Conservation (phyloP, 2,329 filamentous ascomycete species). For the Hypoxylon sp. region DNA sequence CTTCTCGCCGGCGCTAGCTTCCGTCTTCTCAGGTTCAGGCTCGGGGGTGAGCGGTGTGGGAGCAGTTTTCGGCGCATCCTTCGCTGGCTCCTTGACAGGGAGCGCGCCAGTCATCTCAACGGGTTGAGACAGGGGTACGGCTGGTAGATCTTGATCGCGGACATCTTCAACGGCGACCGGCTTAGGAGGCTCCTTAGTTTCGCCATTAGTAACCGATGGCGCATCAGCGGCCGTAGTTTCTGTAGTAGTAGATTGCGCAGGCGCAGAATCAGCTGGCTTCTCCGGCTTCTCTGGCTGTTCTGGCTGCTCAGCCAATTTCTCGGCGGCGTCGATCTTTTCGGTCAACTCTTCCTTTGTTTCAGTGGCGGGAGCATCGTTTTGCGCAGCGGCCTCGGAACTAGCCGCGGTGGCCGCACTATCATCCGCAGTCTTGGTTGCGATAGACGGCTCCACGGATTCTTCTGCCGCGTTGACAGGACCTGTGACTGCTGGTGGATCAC, state of each 20-base stretch:
- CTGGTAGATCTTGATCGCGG: slow-evolving; percentile 48
- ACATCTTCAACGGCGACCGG: slow-evolving; percentile 53
- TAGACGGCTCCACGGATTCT: slow-evolving; percentile 44
- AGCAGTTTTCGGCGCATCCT: slow-evolving; percentile 41
- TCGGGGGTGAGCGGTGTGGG: slow-evolving; percentile 39
- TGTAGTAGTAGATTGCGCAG: slow-evolving; percentile 35
- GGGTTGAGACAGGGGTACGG: slow-evolving; percentile 33
- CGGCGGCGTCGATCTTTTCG: slow-evolving; percentile 44
- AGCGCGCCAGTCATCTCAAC: slow-evolving; percentile 38
- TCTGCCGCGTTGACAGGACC: slow-evolving; percentile 44
- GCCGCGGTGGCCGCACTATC: slow-evolving; percentile 27
- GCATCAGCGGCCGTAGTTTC: slow-evolving; percentile 35
- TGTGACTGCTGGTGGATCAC: slow-evolving; percentile 45
- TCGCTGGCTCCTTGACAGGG: slow-evolving; percentile 44
- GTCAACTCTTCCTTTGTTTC: slow-evolving; percentile 45
- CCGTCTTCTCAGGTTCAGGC: slow-evolving; percentile 46
- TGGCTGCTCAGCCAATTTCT: slow-evolving; percentile 41
- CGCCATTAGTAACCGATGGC: slow-evolving; percentile 41
- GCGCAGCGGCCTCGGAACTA: slow-evolving; percentile 36
- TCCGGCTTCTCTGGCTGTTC: slow-evolving; percentile 49
- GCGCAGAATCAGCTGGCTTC: slow-evolving; percentile 44
- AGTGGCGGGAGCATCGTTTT: slow-evolving; percentile 37
- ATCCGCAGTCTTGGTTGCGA: slow-evolving; percentile 28
- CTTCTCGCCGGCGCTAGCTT: slow-evolving; percentile 46
- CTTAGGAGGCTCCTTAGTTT: slow-evolving; percentile 48